Evolutionary conservation across 768 basidiomycete species (phyloP).

Genomic region (Boletellus ananas): DNA sequence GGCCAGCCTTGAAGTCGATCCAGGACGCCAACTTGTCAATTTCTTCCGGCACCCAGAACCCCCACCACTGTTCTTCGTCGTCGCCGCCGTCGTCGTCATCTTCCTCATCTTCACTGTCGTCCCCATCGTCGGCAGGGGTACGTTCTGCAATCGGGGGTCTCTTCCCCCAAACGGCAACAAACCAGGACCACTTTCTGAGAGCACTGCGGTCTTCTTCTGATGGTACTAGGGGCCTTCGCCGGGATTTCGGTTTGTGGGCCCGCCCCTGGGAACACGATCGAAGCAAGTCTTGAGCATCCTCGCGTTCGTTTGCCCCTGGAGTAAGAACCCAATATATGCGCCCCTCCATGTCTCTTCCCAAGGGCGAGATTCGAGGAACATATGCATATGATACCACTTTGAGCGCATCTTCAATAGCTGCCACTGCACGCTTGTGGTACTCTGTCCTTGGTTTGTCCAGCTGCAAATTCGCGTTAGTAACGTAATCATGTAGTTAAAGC

Average conservation of each 20-base stretch:
- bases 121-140: slow-evolving; percentile 19
- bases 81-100: slow-evolving; percentile 37
- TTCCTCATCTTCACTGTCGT: slow-evolving; percentile 19
- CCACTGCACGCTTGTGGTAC: slow-evolving; percentile 47
- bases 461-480: slow-evolving; percentile 9
- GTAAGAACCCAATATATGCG: slow-evolving; percentile 66
- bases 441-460: slow-evolving; percentile 44
- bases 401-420: slow-evolving; percentile 52
- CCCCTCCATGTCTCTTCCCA: slow-evolving; percentile 70
- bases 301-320: slow-evolving; percentile 55
- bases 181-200: slow-evolving; percentile 69
- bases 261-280: slow-evolving; percentile 23
- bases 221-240: slow-evolving; percentile 36
- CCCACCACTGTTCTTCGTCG: slow-evolving; percentile 67
- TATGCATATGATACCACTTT: slow-evolving; percentile 45
- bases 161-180: slow-evolving; percentile 71
- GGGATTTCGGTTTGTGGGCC: slow-evolving; percentile 33
- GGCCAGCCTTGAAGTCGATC: slow-evolving; percentile 49
- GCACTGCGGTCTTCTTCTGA: slow-evolving; percentile 48
- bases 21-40: slow-evolving; percentile 64
- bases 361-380: slow-evolving; percentile 50
- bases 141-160: slow-evolving; percentile 36
- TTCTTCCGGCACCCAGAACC: slow-evolving; percentile 61
- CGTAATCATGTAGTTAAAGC: neutral
- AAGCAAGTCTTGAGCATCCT: slow-evolving; percentile 38